phyloP scores from a whole-genome alignment of 768 basidiomycete species.

The Phylloporus arenicola region DNA sequence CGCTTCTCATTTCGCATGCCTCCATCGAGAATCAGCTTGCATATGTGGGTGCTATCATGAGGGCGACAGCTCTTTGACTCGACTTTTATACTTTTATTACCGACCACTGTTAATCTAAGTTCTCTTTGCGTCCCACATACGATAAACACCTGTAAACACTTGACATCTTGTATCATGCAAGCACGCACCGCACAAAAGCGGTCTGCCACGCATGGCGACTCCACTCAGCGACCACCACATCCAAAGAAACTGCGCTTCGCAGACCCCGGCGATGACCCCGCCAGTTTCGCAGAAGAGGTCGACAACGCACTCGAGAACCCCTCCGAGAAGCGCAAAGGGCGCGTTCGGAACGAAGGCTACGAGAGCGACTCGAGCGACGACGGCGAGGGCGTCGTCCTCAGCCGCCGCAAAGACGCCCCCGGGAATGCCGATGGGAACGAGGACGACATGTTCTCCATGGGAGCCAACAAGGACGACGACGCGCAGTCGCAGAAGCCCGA shows the following conservation, averaged over 20 bases:
- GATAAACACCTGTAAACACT: slow-evolving; percentile 21
- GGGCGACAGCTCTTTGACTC: slow-evolving; percentile 16
- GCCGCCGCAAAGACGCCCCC: slow-evolving; percentile 53
- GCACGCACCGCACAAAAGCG: slow-evolving; percentile 40
- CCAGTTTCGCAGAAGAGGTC: slow-evolving; percentile 73
- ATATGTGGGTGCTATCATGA: slow-evolving; percentile 50
- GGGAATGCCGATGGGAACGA: slow-evolving; percentile 61
- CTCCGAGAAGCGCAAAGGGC: slow-evolving; percentile 57
- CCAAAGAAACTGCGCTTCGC: slow-evolving; percentile 75
- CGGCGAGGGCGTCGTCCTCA: slow-evolving; percentile 88
- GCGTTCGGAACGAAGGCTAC: slow-evolving; percentile 82
- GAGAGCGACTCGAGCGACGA: slow-evolving; percentile 94
- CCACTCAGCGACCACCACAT: slow-evolving; percentile 23
- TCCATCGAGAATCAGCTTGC: slow-evolving; percentile 54
- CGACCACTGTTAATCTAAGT: too few relatives aligned
- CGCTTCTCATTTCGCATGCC: slow-evolving; percentile 50
- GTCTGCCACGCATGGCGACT: slow-evolving; percentile 34
- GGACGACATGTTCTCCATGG: slow-evolving; percentile 76
- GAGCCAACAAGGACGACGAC: slow-evolving; percentile 46
- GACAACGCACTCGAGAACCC: slow-evolving; percentile 68
- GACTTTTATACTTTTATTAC: background rate
- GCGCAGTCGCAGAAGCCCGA: slow-evolving; percentile 51
- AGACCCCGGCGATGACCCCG: slow-evolving; percentile 70
- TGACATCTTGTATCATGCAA: slow-evolving; percentile 27
- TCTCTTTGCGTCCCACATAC: too few relatives aligned